phyloP scores from a whole-genome alignment of 1,284 basidiomycete genomes.

The Pholiota adiposa region DNA sequence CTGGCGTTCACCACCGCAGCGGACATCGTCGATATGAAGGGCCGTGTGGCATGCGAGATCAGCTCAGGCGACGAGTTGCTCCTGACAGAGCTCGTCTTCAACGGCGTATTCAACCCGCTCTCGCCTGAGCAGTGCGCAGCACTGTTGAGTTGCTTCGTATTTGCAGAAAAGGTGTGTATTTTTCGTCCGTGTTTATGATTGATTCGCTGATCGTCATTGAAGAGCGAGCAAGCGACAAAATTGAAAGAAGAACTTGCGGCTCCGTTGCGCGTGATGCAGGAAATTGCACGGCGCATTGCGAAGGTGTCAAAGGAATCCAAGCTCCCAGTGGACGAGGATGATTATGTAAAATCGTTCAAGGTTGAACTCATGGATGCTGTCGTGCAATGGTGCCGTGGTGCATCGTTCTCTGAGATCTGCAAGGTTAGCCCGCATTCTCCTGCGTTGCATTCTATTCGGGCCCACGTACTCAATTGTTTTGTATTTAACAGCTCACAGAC shows the following conservation, averaged over 20 bases:
- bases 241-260: conserved; percentile 93
- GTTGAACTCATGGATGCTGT: conserved; percentile 99
- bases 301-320: conserved; percentile 96
- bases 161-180: conserved; percentile 85
- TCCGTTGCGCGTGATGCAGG: conserved; percentile 93
- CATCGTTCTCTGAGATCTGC: conserved; percentile 96
- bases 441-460: neutral
- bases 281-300: conserved; percentile 92
- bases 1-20: conserved; percentile 88
- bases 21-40: conserved; percentile 98
- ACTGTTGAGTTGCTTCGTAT: conserved; percentile 95
- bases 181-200: neutral
- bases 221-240: conserved; percentile 89
- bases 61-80: conserved; percentile 96
- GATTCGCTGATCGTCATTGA: conserved; percentile 1
- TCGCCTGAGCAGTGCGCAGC: conserved; percentile 93
- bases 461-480: neutral
- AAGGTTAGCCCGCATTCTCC: conserved; percentile 61
- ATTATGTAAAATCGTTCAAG: conserved; percentile 96
- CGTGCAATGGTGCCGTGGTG: conserved; percentile 96
- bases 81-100: conserved; percentile 97
- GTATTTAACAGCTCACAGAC: conserved; percentile 81
- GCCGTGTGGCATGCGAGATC: conserved; percentile 98
- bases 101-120: conserved; percentile 92
- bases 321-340: conserved; percentile 87